Evolutionary conservation across 225 moss, liverwort and hornwort species (phyloP).

Genomic region (Anthoceros angustus): DNA sequence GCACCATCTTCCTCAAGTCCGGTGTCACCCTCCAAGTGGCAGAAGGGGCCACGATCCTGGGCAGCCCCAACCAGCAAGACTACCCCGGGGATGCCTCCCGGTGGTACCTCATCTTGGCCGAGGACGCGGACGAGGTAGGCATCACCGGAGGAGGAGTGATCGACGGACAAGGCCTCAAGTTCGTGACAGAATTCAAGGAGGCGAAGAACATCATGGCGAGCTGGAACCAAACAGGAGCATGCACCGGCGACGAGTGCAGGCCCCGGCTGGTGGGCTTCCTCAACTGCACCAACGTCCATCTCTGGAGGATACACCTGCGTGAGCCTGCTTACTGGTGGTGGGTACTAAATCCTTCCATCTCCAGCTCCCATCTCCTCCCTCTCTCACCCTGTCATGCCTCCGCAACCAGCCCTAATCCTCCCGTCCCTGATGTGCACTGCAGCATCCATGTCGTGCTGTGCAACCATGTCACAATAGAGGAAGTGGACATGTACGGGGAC

Average conservation of each 20-base stretch:
- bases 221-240: conserved; percentile 70
- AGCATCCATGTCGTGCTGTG: conserved; percentile 63
- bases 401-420: not conserved
- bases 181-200: conserved; percentile 36
- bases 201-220: conserved; percentile 88
- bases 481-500: conserved; percentile 49
- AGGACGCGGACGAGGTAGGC: conserved; percentile 53
- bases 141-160: conserved; percentile 59
- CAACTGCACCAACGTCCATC: conserved; percentile 43
- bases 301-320: conserved; percentile 36
- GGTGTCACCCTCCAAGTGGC: conserved; percentile 51
- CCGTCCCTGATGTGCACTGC: conserved; percentile 15
- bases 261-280: conserved; percentile 64
- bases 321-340: conserved; percentile 92
- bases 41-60: conserved; percentile 36
- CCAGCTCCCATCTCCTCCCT: not conserved
- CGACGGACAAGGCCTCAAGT: conserved; percentile 52
- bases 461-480: conserved; percentile 28
- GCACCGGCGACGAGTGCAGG: conserved; percentile 73
- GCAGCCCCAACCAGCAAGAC: conserved; percentile 35
- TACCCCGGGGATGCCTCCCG: conserved; percentile 18
- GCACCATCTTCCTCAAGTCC: conserved; percentile 40
- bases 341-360: not conserved
- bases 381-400: not conserved
- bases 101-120: conserved; percentile 72